A percentile compares a stretch with the other conserved stretches of the same genome.
Evolutionary conservation across 1,139 yeast genomes (phyloP).

Genomic region (Geotrichum klebahnii): DNA sequence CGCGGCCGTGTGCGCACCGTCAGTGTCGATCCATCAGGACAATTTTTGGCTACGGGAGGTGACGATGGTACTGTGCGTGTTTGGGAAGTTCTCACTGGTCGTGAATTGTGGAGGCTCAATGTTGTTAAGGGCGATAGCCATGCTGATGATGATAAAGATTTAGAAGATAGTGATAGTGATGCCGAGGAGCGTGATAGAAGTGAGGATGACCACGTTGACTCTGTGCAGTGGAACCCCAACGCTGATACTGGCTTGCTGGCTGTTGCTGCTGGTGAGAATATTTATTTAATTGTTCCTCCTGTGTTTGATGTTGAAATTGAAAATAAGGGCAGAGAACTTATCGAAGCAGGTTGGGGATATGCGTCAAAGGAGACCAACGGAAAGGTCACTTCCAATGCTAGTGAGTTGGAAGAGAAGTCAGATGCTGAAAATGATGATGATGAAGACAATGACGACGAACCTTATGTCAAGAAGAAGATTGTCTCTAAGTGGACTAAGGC

Average conservation of each 20-base stretch:
- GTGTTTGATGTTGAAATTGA: conserved; percentile 85
- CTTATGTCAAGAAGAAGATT: conserved; percentile 49
- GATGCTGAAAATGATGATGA: conserved; percentile 34
- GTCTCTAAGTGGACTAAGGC: conserved; percentile 87
- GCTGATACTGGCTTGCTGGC: conserved; percentile 68
- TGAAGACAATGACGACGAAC: conserved; percentile 35
- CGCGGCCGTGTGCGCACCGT: conserved; percentile 74
- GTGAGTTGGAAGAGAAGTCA: conserved; percentile 30
- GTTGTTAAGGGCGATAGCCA: conserved; percentile 40
- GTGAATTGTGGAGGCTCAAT: conserved; percentile 72
- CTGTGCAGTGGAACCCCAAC: conserved; percentile 89
- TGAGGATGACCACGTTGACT: conserved; percentile 70
- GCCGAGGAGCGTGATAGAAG: conserved; percentile 41
- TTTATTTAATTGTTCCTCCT: conserved; percentile 81
- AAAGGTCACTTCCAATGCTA: conserved; percentile 43
- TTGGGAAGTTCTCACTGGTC: conserved; percentile 94
- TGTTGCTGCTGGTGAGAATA: conserved; percentile 74
- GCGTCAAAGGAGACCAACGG: conserved; percentile 49
- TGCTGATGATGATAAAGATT: conserved; percentile 20
- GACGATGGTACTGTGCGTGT: conserved; percentile 94
- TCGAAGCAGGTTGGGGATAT: conserved; percentile 92
- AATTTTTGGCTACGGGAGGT: conserved; percentile 95
- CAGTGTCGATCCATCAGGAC: conserved; percentile 82
- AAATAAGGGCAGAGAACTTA: conserved; percentile 68
- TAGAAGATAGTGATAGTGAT: conserved; percentile 34